phyloP scores from a whole-genome alignment of 495 filamentous ascomycete species.

The Penicillium cosmopolitanum region DNA sequence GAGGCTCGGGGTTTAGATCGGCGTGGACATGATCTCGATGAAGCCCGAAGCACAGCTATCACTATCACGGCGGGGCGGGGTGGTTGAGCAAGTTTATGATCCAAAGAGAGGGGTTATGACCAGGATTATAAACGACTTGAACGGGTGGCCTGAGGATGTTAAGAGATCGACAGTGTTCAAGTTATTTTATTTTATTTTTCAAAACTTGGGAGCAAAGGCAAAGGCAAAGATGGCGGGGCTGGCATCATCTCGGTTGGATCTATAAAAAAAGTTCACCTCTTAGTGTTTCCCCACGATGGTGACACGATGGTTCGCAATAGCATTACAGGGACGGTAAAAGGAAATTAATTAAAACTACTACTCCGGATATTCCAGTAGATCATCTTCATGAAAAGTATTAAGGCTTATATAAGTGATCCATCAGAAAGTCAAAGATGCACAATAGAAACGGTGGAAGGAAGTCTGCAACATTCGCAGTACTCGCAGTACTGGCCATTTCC shows the following conservation, averaged over 20 bases:
- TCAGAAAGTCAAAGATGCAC: slow-evolving; percentile 7
- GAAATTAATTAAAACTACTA: no score
- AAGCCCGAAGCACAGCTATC: not conserved
- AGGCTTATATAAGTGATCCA: not conserved
- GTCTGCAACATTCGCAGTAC: not conserved
- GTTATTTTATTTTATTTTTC: no score
- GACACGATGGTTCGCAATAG: slow-evolving; percentile 13
- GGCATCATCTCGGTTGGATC: slow-evolving; percentile 3
- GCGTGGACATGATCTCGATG: not conserved
- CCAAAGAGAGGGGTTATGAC: not conserved
- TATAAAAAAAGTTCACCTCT: not conserved
- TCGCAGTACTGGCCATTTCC: not conserved
- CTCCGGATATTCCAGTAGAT: not conserved
- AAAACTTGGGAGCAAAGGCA: not conserved
- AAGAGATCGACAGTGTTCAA: slow-evolving; percentile 3
- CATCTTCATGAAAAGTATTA: not conserved
- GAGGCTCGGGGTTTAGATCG: not conserved
- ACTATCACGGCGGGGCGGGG: slow-evolving; percentile 3
- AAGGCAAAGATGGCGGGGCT: not conserved
- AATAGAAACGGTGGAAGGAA: no score
- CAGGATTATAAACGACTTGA: slow-evolving; percentile 1
- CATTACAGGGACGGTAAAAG: no score
- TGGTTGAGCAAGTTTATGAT: not conserved
- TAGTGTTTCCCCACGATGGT: not conserved
- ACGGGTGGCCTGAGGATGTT: not conserved